Evolutionary conservation across 2,329 filamentous ascomycete species (phyloP), one percentile per base, ranked within the genome.

Genomic region (Phialophora chinensis): DNA sequence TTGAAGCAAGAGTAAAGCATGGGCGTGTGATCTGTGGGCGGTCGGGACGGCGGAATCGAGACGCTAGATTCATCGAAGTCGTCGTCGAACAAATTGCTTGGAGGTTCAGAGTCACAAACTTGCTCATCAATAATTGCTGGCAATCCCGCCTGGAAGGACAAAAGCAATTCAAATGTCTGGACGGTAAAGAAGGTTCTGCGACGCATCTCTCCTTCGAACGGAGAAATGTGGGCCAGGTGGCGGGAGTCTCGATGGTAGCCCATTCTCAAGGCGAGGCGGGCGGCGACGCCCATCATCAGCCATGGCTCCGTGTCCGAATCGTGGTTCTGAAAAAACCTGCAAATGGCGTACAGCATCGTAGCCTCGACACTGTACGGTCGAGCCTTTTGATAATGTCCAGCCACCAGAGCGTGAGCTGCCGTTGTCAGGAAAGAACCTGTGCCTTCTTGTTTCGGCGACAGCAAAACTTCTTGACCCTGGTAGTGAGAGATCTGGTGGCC

Each of bases 41-140:
- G 56, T 38, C 62, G 44, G n/a, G 62, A 65, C n/a, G 62, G 62
- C 4, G 62, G 62, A 47, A 65, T 25, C 8, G 35, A 20, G 17
- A 49, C 27, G n/a, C 54, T 42, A 31, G 17, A 38, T 71, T 85
- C 80, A 65, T 80, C 78, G 67, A 89, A 87, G 71, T 90, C 87
- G 2, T 84, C 81, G 73, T 90, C 87, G 44, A 82, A 75, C n/a
- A 90, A 73, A 73, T 90, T 89, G 17, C 81, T 78, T 6, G 87
- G 87, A 20, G 83, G 73, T 4, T 77, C 74, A 0, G 86, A 87
- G 72, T 90, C 88, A 38, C 82, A 84, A 59, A 88, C 85, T 67
- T 87, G 85, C 47, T 83, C 80, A 66, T 85, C 80, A 49, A 88
- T 80, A 78, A 87, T 86, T 67, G 84, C 83, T 4, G 88, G 88